phyloP scores from a whole-genome alignment of 768 basidiomycete species.

The Agrocybe pediades region DNA sequence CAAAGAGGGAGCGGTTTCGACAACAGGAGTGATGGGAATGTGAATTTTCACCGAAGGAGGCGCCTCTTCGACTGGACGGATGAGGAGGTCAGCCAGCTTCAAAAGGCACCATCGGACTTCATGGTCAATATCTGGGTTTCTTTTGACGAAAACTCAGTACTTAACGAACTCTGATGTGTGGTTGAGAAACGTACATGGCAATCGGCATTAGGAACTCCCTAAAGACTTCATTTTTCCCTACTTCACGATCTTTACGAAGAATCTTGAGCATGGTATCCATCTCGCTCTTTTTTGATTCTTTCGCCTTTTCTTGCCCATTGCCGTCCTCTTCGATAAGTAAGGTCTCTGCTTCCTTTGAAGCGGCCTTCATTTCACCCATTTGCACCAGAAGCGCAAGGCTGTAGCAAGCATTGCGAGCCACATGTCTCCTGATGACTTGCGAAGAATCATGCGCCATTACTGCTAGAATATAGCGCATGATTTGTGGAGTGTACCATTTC shows the following conservation, averaged over 20 bases:
- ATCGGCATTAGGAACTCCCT: slow-evolving; percentile 83
- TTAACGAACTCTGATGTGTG: slow-evolving; percentile 11
- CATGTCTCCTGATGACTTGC: slow-evolving; percentile 79
- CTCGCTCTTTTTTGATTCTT: slow-evolving; percentile 80
- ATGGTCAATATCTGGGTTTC: slow-evolving; percentile 76
- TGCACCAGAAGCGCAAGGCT: slow-evolving; percentile 84
- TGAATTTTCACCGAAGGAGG: slow-evolving; percentile 87
- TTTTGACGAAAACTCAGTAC: slow-evolving; percentile 28
- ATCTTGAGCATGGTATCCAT: slow-evolving; percentile 85
- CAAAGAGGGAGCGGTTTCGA: slow-evolving; percentile 58
- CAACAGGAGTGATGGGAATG: slow-evolving; percentile 70
- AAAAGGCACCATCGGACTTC: slow-evolving; percentile 91
- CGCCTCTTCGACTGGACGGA: slow-evolving; percentile 80
- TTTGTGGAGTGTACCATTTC: slow-evolving; percentile 82
- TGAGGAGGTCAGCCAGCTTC: slow-evolving; percentile 88
- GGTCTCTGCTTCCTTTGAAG: slow-evolving; percentile 71
- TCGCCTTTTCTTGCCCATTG: slow-evolving; percentile 64
- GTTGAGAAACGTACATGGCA: slow-evolving; percentile 56
- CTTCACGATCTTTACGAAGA: slow-evolving; percentile 83
- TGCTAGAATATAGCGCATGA: slow-evolving; percentile 86
- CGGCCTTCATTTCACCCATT: slow-evolving; percentile 87
- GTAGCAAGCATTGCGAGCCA: slow-evolving; percentile 83
- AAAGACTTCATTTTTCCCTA: slow-evolving; percentile 77
- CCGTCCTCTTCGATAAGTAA: slow-evolving; percentile 89
- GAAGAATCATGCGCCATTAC: slow-evolving; percentile 89